Base-by-base conservation (phyloP, 1,284 basidiomycete genomes). In the Fistulina hepatica region DNA sequence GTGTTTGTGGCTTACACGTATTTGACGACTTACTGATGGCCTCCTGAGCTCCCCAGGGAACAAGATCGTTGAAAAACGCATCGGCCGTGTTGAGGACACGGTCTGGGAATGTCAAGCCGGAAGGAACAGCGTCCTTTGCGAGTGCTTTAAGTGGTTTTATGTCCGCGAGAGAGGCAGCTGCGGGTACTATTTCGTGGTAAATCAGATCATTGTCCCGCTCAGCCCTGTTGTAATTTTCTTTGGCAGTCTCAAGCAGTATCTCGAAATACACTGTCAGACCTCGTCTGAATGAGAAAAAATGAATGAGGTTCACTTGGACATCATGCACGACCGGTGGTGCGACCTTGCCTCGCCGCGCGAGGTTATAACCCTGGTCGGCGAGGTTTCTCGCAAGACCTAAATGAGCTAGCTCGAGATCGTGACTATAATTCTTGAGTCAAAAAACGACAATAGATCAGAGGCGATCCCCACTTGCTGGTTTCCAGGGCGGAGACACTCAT, bases 121-220 rank as follows among this genome's bases (percentile, higher is more conserved):
- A 54, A 0, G 81, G 78, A 2, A 78, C 53, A 9, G 63, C 67
- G 2, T 78, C 57, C 45, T 81, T 72, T 21, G 81, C 88, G 59
- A 97, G n/a, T n/a, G n/a, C 76, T 4, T 71, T 60, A 2, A 77
- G 76, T 16, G 77, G 76, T 26, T 66, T 60, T 33, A 97, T 79
- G 0, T 70, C 55, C 0, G 81, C 60, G 4, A 97, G 69, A 20
- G 80, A 69, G 2, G 83, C 75, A 2, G 73, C 53, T 0, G 88
- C 64, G 0, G 91, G 92, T 1, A 95, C 71, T 32, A 88, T 79
- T 41, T 90, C 73, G 48, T 97, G 86, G 60, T 98, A 99, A 36
- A 99, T 95, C 5, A 97, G 65, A 56, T 97, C 88, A 53, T 99
- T 99, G 57, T 98, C 95, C 20, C 88, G 75, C 44, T 83, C 76